Evolutionary conservation across 495 filamentous ascomycete species (phyloP).

Genomic region (Bryoglossum gracile): DNA sequence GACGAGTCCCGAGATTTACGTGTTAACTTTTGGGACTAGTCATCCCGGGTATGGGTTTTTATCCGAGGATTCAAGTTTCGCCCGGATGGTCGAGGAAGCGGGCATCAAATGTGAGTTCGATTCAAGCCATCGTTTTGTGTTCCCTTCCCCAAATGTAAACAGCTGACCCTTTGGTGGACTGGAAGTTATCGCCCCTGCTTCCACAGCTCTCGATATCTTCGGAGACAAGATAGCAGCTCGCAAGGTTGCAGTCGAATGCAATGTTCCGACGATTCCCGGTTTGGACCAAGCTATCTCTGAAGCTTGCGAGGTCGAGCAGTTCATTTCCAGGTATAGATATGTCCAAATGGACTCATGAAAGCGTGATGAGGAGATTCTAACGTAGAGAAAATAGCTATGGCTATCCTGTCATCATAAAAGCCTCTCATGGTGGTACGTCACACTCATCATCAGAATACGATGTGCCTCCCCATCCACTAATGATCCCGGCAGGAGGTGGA

Average conservation of each 20-base stretch:
- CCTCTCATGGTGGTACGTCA: conserved; percentile 93
- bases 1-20: no score
- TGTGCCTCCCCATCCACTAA: conserved; percentile 63
- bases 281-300: no score
- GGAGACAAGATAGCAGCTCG: conserved; percentile 84
- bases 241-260: conserved; percentile 59
- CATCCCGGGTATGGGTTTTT: conserved; percentile 98
- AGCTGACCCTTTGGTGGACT: conserved; percentile 87
- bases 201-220: conserved; percentile 92
- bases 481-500: conserved; percentile 77
- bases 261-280: no score
- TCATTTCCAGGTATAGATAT: no score
- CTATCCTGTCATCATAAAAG: conserved; percentile 93
- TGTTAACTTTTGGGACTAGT: conserved; percentile 78
- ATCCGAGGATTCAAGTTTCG: conserved; percentile 91
- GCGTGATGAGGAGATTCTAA: no score
- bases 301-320: no score
- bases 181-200: conserved; percentile 90
- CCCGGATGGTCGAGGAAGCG: no score
- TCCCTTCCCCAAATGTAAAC: no score
- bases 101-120: no score
- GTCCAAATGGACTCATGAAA: no score
- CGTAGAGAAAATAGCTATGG: conserved; percentile 77
- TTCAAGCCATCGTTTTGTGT: no score
- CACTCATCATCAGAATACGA: conserved; percentile 98